A percentile compares a stretch with the other conserved stretches of the same genome.
Evolutionary conservation across 352 stramenopile genomes (phyloP).

Genomic region (Pythium insidiosum): DNA sequence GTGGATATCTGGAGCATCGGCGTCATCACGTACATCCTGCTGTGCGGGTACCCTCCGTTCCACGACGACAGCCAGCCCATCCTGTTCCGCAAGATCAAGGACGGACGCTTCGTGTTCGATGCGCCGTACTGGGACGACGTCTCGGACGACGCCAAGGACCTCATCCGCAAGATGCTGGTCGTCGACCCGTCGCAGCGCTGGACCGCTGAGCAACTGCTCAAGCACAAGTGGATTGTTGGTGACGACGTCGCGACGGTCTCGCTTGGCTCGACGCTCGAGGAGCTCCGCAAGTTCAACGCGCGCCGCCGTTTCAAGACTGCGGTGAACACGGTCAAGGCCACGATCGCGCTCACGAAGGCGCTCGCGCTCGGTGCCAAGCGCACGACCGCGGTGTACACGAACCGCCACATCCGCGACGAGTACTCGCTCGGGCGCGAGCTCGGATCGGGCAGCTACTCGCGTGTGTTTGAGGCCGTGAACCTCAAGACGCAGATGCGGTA

Average conservation of each 20-base stretch:
- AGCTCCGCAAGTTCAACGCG: constrained; percentile 91
- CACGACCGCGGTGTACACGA: constrained; percentile 17
- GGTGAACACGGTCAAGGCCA: constrained; percentile 85
- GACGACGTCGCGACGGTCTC: constrained; percentile 55
- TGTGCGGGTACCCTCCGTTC: constrained; percentile 82
- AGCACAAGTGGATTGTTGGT: constrained; percentile 87
- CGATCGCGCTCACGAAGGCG: constrained; percentile 67
- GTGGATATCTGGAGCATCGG: constrained; percentile 90
- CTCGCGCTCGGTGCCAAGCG: constrained; percentile 30
- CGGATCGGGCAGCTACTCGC: constrained; percentile 39
- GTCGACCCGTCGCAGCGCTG: constrained; percentile 78
- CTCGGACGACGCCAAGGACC: constrained; percentile 66
- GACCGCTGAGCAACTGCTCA: constrained; percentile 56
- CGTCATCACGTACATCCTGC: constrained; percentile 83
- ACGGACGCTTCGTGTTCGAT: constrained; percentile 64
- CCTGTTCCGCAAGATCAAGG: constrained; percentile 72
- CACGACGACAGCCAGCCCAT: constrained; percentile 87
- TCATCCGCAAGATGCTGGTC: constrained; percentile 88
- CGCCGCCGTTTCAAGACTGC: constrained; percentile 91
- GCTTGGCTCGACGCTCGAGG: constrained; percentile 76
- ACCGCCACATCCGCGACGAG: constrained; percentile 20
- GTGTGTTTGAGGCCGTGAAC: constrained; percentile 36
- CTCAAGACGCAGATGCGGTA: constrained; percentile 34
- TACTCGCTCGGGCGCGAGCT: constrained; percentile 33
- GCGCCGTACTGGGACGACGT: constrained; percentile 80